Evolutionary conservation across 2,329 filamentous ascomycete species (phyloP).

Genomic region (Cytospora piceicola): DNA sequence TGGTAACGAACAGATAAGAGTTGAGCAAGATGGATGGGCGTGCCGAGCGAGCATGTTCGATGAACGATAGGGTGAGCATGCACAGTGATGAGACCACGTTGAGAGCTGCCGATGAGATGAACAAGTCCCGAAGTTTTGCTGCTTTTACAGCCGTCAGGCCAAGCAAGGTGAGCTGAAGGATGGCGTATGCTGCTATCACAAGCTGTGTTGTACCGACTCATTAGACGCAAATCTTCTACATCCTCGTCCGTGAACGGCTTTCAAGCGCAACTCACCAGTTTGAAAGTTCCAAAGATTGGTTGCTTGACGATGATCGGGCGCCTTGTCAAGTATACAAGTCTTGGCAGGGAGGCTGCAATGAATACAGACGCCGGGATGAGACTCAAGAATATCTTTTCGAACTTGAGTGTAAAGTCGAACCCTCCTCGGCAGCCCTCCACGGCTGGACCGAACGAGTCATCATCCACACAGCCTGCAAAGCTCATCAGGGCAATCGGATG

Average conservation of each 20-base stretch:
- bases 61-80: constrained; percentile 39
- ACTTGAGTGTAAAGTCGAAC: constrained; percentile 56
- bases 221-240: neutral
- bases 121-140: constrained; percentile 29
- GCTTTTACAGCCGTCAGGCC: constrained; percentile 37
- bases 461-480: constrained; percentile 3
- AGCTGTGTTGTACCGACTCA: constrained; percentile 31
- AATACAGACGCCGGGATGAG: constrained; percentile 48
- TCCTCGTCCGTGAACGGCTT: neutral
- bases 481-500: neutral
- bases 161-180: constrained; percentile 41
- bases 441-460: neutral
- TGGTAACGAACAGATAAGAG: constrained; percentile 46
- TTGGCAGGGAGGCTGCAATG: constrained; percentile 40
- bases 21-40: constrained; percentile 49
- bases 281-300: neutral
- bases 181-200: constrained; percentile 35
- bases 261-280: neutral
- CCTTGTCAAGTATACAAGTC: constrained; percentile 40
- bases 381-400: constrained; percentile 52
- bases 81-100: constrained; percentile 37
- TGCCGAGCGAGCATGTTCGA: constrained; percentile 39
- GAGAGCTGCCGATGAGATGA: constrained; percentile 35
- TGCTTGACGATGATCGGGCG: constrained; percentile 38
- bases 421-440: constrained; percentile 40